Evolutionary conservation across 441 rosid genomes (phyloP), one percentile per base, ranked within the genome.

Genomic region (Jatropha podagrica): DNA sequence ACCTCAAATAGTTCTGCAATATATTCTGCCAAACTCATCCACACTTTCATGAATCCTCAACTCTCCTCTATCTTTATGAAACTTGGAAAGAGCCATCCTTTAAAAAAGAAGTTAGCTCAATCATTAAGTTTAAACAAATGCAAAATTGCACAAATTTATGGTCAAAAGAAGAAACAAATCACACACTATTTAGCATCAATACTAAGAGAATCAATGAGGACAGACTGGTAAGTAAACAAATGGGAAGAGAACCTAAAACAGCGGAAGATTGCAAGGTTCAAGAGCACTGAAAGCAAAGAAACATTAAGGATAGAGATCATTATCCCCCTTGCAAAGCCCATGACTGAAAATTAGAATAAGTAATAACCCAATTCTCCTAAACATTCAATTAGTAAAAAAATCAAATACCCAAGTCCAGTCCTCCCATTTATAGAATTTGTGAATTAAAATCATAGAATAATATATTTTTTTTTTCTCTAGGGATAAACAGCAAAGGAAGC

Each of bases 21-120:
- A 79, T 89, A 90, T 77, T 90, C 97, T 17, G 92, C 97, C 86
- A 95, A 90, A 83, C 78, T 94, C 97, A 69, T 89, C 92, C 73
- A 80, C 72, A 86, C 77, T 77, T 82, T 95, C 98, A 81, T 87
- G 93, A 85, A 95, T 80, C 86, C 93, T 89, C 77, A 91, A 78
- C 76, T 88, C 90, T 78, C 94, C 92, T 83, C 91, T 87, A 56
- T 84, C 91, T 76, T 77, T 86, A 61, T 72, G 78, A 80, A 80
- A 75, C 84, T 86, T 88, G 73, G 88, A 78, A 78, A 81, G 77
- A 74, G 89, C 87, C 94, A 92, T 92, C 77, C 74, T 82, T 79
- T 71, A 79, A 61, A 73, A 27, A 42, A 84, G 74, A 70, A 78
- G 78, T 74, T 80, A 80, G 52, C 76, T 80, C 74, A 63, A 74